Percentiles rank a stretch among this genome's conserved stretches.
Conservation (phyloP, 2,329 filamentous ascomycete species). For the Thermothelomyces thermophilus region DNA sequence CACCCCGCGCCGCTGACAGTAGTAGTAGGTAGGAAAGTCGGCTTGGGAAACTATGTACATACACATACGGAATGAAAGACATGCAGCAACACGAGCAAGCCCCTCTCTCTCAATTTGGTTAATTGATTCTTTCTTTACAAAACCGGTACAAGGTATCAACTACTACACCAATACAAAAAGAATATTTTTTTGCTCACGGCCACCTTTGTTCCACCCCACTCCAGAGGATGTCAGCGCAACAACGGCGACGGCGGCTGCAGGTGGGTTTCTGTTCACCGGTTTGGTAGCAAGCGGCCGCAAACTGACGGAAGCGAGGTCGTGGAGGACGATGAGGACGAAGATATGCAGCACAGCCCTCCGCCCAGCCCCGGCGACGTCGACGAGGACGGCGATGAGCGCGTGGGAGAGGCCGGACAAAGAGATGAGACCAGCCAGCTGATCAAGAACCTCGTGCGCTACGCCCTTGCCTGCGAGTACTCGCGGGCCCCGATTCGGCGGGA, state of each 20-base stretch:
- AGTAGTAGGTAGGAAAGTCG: no score
- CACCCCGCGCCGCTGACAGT: conserved; percentile 6
- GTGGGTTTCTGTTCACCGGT: background rate
- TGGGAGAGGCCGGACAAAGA: conserved; percentile 27
- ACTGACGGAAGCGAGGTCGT: conserved; percentile 3
- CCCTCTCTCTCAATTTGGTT: no score
- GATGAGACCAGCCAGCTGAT: conserved; percentile 44
- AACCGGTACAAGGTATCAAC: no score
- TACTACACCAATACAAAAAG: no score
- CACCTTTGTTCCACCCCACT: background rate
- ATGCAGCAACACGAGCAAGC: no score
- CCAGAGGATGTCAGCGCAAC: conserved; percentile 14
- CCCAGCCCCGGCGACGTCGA: conserved; percentile 12
- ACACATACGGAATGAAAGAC: no score
- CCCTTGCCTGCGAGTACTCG: conserved; percentile 59
- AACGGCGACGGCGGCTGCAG: conserved; percentile 18
- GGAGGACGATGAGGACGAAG: conserved; percentile 21
- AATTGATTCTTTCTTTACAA: no score
- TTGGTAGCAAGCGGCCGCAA: background rate
- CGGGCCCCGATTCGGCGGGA: conserved; percentile 53
- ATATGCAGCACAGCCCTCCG: conserved; percentile 10
- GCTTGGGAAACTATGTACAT: no score
- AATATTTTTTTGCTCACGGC: background rate
- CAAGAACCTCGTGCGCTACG: conserved; percentile 64
- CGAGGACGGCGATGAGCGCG: conserved; percentile 33